Percentiles rank a stretch among this genome's conserved stretches.
Evolutionary conservation across 192 early-diverging fungal genomes (phyloP).

Genomic region (Podila epicladia): DNA sequence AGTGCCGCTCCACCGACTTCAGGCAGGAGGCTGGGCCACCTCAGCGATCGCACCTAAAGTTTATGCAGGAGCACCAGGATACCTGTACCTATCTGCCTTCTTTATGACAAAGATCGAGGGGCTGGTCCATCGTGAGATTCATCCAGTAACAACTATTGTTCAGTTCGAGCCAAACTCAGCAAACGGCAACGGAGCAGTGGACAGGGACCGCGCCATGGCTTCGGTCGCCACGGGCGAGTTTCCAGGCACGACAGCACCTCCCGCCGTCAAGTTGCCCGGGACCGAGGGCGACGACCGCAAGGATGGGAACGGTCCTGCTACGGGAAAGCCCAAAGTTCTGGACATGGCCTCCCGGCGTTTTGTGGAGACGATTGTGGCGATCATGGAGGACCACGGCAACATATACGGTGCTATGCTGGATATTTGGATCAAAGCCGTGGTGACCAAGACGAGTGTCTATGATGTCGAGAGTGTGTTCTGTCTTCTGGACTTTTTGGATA

Average conservation of each 20-base stretch:
- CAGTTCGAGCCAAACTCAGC: constrained; percentile 51
- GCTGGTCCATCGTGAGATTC: constrained; percentile 57
- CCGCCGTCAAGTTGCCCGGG: constrained; percentile 24
- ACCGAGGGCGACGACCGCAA: constrained; percentile 8
- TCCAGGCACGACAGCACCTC: constrained; percentile 31
- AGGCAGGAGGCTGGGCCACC: constrained; percentile 40
- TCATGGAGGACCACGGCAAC: constrained; percentile 53
- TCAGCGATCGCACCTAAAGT: constrained; percentile 25
- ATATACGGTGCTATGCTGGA: constrained; percentile 60
- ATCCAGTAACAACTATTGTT: constrained; percentile 61
- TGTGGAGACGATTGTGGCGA: constrained; percentile 58
- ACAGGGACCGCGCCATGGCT: constrained; percentile 25
- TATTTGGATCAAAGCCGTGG: constrained; percentile 57
- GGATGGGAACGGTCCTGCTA: constrained; percentile 21
- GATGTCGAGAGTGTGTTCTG: constrained; percentile 65
- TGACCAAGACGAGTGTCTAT: constrained; percentile 58
- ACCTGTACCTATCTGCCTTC: constrained; percentile 56
- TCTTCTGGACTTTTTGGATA: constrained; percentile 60
- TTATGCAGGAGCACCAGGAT: constrained; percentile 57
- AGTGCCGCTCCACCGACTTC: constrained; percentile 24
- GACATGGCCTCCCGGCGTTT: constrained; percentile 58
- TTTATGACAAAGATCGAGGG: constrained; percentile 60
- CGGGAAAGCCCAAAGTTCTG: constrained; percentile 57
- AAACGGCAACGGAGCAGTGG: constrained; percentile 13
- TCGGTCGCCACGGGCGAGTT: constrained; percentile 45